Conservation (phyloP, 768 basidiomycete species). For the Pholiota conissans region DNA sequence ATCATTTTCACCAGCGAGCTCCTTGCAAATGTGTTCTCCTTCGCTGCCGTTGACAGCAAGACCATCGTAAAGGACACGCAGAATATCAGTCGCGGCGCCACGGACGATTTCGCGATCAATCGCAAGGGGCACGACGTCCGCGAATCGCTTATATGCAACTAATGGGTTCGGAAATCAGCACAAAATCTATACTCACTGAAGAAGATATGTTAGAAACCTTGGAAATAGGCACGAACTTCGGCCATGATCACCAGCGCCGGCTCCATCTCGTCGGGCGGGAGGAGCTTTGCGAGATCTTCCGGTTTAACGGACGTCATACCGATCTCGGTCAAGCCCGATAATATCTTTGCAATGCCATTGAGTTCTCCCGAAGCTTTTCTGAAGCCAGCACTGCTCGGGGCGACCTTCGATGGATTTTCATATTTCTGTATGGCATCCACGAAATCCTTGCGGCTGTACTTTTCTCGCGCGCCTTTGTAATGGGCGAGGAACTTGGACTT, state of each 20-base stretch:
- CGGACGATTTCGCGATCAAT: slow-evolving; percentile 58
- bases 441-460: slow-evolving; percentile 27
- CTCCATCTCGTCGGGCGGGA: slow-evolving; percentile 53
- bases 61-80: slow-evolving; percentile 42
- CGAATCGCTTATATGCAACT: slow-evolving; percentile 61
- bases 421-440: slow-evolving; percentile 23
- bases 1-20: slow-evolving; percentile 48
- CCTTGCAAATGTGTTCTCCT: slow-evolving; percentile 42
- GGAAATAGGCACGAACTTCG: slow-evolving; percentile 71
- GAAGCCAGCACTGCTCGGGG: neutral
- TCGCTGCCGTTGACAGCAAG: slow-evolving; percentile 51
- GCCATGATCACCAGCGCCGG: slow-evolving; percentile 68
- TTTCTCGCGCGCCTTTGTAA: slow-evolving; percentile 46
- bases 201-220: no score
- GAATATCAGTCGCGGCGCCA: slow-evolving; percentile 47
- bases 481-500: slow-evolving; percentile 38
- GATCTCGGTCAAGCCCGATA: slow-evolving; percentile 37
- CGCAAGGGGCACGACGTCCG: slow-evolving; percentile 54
- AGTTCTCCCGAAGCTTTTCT: neutral
- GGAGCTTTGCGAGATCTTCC: slow-evolving; percentile 48
- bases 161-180: no score
- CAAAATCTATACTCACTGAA: no score
- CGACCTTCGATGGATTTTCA: neutral
- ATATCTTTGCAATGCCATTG: slow-evolving; percentile 32
- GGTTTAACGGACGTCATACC: slow-evolving; percentile 40